Evolutionary conservation across 1,284 basidiomycete genomes (phyloP).

Genomic region (Afroboletus lepidellus): DNA sequence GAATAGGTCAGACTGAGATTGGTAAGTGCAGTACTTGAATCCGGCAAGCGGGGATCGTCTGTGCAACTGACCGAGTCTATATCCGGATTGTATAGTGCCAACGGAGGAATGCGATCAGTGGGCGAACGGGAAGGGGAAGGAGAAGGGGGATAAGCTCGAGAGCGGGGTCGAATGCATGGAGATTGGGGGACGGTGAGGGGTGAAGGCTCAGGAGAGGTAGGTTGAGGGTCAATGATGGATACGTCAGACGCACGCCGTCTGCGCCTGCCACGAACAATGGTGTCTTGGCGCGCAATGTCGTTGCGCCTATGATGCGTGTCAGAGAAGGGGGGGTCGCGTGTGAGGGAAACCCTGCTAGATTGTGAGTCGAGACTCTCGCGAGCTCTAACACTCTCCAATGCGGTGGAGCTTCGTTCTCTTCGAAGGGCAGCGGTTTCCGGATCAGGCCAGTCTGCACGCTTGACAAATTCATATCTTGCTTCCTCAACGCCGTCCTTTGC

Average conservation of each 20-base stretch:
- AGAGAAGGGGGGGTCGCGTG: conserved; percentile 40
- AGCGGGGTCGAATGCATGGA: conserved; percentile 37
- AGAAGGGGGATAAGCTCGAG: conserved; percentile 48
- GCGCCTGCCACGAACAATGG: conserved; percentile 52
- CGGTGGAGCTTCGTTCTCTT: conserved; percentile 61
- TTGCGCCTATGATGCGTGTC: conserved; percentile 54
- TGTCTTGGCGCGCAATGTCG: conserved; percentile 43
- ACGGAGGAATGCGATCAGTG: conserved; percentile 36
- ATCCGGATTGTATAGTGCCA: conserved; percentile 27
- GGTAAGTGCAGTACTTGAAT: conserved; percentile 5
- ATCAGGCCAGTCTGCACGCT: conserved; percentile 78
- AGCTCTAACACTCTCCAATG: conserved; percentile 52
- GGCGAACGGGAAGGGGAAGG: conserved; percentile 50
- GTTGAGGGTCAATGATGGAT: conserved; percentile 30
- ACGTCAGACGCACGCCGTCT: conserved; percentile 49
- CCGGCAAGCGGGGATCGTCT: conserved; percentile 6
- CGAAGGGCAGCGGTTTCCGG: conserved; percentile 65
- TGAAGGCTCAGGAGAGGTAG: conserved; percentile 13
- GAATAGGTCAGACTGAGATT: conserved; percentile 15
- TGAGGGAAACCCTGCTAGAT: conserved; percentile 33
- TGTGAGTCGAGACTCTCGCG: conserved; percentile 43
- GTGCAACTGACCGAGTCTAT: conserved; percentile 3
- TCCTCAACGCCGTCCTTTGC: conserved; percentile 54
- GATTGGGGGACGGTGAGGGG: conserved; percentile 31
- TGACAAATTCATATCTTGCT: conserved; percentile 74